Base-by-base conservation (phyloP, 345 rosid genomes). In the Raphanus raphanistrum region DNA sequence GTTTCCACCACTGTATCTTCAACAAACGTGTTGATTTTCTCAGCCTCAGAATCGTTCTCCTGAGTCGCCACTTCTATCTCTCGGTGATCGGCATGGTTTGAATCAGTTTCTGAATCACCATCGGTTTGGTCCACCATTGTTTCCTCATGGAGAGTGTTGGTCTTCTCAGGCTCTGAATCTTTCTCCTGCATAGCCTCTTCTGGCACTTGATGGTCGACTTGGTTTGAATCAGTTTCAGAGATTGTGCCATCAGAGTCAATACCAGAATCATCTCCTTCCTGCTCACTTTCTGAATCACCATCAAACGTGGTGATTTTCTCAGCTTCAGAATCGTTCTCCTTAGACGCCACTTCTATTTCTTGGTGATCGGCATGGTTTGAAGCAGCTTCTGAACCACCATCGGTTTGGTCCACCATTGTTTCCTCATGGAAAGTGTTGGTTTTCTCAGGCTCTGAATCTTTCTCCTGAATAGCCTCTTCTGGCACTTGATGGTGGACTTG, bases 151-250 rank as follows among this genome's bases (percentile, higher is more conserved):
- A 26, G 25, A 0, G 8, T 68, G 74, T 26, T 76, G 38, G 26
- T 59, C 11, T 60, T 62, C 29, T 68, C 79, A 27, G 69, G 2
- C 13, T 48, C 55, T 1, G 55, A 33, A 11, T 25, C 63, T 16
- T 54, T 54, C 59, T 54, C 59, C 2, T 54, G 5, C 9, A 16
- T 8, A 21, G 2, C 59, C 26, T 16, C 25, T 16, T 63, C 70
- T 57, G 17, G 21, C 48, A 59, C 68, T 5, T 75, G 25, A 10
- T 17, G 29, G 5, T 57, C 76, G 7, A 70, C 81, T 55, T 70
- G 36, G 80, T 63, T 64, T 15, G 71, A 77, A 63, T 77, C 76
- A 63, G 36, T 76, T 29, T 71, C 80, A 38, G 80, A 77, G 60
- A 71, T 8, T 17, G 60, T 55, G 60, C 38, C 65, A 2, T 77